A percentile compares a stretch with the other conserved stretches of the same genome.
These are phyloP conservation scores for Nakaseomyces sp. DNA, from an alignment of 1,139 yeast species.

Conservation along the genomic window DNA sequence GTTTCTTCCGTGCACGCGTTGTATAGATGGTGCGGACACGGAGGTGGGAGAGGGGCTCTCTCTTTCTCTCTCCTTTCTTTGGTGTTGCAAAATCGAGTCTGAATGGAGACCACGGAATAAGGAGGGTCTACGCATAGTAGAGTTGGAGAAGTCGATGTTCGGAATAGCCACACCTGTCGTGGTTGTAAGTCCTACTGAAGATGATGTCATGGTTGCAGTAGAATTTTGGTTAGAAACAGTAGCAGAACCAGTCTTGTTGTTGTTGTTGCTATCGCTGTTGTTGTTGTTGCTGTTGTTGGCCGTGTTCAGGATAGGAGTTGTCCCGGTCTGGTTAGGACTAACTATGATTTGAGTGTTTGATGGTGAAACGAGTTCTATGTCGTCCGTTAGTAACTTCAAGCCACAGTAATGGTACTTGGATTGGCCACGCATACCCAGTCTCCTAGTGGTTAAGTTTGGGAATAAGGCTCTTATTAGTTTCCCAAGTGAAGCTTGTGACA, in stretches of 20 bases:
- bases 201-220: neutral
- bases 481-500: constrained; percentile 84
- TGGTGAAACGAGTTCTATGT: constrained; percentile 9
- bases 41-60: constrained; percentile 5
- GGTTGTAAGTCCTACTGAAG: too few species aligned
- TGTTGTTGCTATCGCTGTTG: too few species aligned
- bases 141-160: neutral
- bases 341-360: neutral
- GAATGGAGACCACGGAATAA: neutral
- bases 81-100: neutral
- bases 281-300: neutral
- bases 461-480: constrained; percentile 66
- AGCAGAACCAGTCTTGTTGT: too few species aligned
- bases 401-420: constrained; percentile 92
- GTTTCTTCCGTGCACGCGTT: neutral
- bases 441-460: constrained; percentile 69
- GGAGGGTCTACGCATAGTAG: neutral
- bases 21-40: neutral
- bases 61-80: neutral
- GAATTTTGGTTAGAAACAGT: too few species aligned
- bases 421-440: constrained; percentile 84
- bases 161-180: neutral
- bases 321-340: neutral
- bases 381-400: constrained; percentile 40
- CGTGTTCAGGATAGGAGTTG: neutral